Evolutionary conservation across 2,329 filamentous ascomycete genomes (phyloP).

Genomic region (Lachnellula cervina): DNA sequence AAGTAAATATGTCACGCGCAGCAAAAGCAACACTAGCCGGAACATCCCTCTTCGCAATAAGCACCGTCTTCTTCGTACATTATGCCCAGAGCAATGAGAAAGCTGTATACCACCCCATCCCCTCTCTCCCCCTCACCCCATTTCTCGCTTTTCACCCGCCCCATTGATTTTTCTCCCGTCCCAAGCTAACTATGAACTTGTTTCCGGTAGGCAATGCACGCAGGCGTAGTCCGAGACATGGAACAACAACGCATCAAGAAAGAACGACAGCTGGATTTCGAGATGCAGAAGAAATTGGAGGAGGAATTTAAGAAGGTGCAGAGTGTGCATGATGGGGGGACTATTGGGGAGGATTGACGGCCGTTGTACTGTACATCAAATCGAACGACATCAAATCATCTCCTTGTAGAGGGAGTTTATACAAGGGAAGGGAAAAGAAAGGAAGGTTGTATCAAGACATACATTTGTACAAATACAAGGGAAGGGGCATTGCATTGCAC

Average conservation of each 20-base stretch:
- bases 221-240: slow-evolving; percentile 88
- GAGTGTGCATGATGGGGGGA: slow-evolving; percentile 55
- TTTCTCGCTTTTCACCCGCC: slow-evolving; percentile 28
- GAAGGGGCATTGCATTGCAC: no score
- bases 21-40: slow-evolving; percentile 80
- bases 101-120: slow-evolving; percentile 52
- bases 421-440: no score
- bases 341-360: slow-evolving; percentile 11
- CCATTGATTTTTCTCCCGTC: background rate
- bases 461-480: no score
- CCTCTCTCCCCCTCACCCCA: background rate
- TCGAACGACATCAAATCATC: background rate
- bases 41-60: slow-evolving; percentile 70
- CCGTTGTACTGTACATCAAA: background rate
- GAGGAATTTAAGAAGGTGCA: slow-evolving; percentile 88
- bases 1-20: slow-evolving; percentile 70
- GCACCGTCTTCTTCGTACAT: slow-evolving; percentile 82
- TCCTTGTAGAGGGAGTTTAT: no score
- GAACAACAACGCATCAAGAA: slow-evolving; percentile 87
- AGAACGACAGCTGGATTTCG: slow-evolving; percentile 90
- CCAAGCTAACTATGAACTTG: background rate
- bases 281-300: slow-evolving; percentile 81
- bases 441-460: no score
- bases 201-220: slow-evolving; percentile 75
- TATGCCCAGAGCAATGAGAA: slow-evolving; percentile 81